A percentile compares a stretch with the other conserved stretches of the same genome.
Conservation (phyloP, 768 basidiomycete genomes). For the Porphyrellus cyaneotinctus region DNA sequence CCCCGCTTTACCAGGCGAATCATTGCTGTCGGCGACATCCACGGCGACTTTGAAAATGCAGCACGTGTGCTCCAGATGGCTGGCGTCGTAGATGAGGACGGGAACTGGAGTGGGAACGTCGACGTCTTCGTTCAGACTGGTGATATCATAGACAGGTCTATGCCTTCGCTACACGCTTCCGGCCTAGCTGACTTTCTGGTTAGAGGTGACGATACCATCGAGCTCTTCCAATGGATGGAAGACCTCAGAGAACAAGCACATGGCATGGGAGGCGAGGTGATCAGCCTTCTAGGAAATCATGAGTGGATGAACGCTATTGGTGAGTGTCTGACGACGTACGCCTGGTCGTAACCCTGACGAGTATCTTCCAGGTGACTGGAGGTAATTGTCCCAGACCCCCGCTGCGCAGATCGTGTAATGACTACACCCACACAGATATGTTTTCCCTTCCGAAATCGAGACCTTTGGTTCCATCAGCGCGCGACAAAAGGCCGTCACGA, state of each 20-base stretch:
- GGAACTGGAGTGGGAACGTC: conserved; percentile 77
- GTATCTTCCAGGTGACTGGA: conserved; percentile 69
- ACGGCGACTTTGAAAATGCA: conserved; percentile 83
- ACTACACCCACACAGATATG: conserved; percentile 56
- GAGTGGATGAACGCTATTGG: conserved; percentile 93
- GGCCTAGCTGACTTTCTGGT: conserved; percentile 9
- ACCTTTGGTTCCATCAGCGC: conserved; percentile 72
- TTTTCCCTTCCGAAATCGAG: conserved; percentile 73
- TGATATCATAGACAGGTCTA: conserved; percentile 88
- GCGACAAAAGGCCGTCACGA: conserved; percentile 70
- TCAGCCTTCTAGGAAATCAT: conserved; percentile 88
- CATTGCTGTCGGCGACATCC: conserved; percentile 88
- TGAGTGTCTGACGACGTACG: conserved; percentile 24
- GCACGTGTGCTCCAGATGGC: conserved; percentile 77
- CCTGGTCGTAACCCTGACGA: conserved; percentile 5
- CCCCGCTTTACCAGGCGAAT: conserved; percentile 47
- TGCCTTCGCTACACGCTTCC: conserved; percentile 1
- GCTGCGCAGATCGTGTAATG: conserved; percentile 2
- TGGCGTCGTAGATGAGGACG: conserved; percentile 63
- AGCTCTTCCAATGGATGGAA: conserved; percentile 83
- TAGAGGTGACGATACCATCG: conserved; percentile 88
- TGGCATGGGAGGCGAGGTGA: conserved; percentile 61
- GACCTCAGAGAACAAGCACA: conserved; percentile 71
- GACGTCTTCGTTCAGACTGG: conserved; percentile 94
- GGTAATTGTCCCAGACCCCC: conserved; percentile 39